A percentile compares a stretch with the other conserved stretches of the same genome.
Conservation (phyloP, 176 grass and related monocot species). For the Zizania latifolia region DNA sequence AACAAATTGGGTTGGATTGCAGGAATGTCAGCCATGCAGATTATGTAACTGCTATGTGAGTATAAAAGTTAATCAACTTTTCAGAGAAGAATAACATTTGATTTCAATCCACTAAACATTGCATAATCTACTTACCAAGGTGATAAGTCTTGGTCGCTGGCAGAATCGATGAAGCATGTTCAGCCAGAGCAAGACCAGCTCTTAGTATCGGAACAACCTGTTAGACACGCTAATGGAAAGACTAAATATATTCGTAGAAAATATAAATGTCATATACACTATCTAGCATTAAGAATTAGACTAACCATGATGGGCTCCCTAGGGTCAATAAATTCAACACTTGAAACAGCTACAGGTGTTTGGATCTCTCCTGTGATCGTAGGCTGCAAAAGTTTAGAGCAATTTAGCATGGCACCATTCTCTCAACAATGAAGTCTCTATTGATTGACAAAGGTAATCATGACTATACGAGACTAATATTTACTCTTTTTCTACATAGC, state of each 20-base stretch:
- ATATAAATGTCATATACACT: constrained; percentile 6
- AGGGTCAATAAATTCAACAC: constrained; percentile 96
- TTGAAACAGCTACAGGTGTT: constrained; percentile 70
- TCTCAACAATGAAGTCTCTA: not conserved
- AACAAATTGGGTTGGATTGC: not conserved
- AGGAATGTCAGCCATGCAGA: not conserved
- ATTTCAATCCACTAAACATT: constrained; percentile 1
- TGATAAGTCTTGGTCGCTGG: constrained; percentile 90
- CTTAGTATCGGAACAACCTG: constrained; percentile 94
- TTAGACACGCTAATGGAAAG: constrained; percentile 32
- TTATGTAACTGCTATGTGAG: constrained; percentile 3
- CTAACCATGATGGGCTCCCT: constrained; percentile 79
- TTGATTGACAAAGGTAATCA: not conserved
- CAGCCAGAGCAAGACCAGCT: constrained; percentile 85
- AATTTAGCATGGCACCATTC: not conserved
- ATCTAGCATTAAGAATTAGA: constrained; percentile 17
- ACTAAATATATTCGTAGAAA: constrained; percentile 26
- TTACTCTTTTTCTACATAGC: not conserved
- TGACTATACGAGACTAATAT: not conserved
- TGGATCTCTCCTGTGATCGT: constrained; percentile 79
- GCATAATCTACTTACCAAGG: constrained; percentile 55
- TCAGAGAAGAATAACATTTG: not conserved
- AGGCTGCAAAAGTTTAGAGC: constrained; percentile 59
- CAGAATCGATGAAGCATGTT: constrained; percentile 62
- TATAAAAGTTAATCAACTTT: not conserved